Evolutionary conservation across 2,329 filamentous ascomycete genomes (phyloP).

Genomic region (Aspergillus awamori): DNA sequence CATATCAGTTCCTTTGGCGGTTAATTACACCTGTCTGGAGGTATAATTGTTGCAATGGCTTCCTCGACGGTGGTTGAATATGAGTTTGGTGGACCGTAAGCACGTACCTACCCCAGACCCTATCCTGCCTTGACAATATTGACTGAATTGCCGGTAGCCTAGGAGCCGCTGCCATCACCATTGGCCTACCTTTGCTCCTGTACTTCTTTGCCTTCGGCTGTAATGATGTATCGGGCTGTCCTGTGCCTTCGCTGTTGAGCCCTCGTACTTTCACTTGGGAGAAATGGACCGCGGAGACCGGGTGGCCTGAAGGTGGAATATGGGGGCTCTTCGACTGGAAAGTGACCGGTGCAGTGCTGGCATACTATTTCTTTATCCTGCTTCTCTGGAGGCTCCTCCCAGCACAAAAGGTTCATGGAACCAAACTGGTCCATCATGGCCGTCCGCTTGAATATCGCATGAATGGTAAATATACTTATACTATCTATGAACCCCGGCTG

Average conservation of each 20-base stretch:
- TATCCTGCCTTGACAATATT: not conserved
- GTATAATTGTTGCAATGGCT: not conserved
- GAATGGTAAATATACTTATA: slow-evolving; percentile 57
- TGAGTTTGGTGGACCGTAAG: slow-evolving; percentile 48
- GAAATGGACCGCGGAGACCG: slow-evolving; percentile 72
- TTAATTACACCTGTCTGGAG: not conserved
- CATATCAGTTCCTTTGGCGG: not conserved
- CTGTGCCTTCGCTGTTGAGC: slow-evolving; percentile 73
- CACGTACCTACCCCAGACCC: slow-evolving; percentile 14
- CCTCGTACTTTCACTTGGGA: slow-evolving; percentile 69
- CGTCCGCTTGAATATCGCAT: slow-evolving; percentile 77
- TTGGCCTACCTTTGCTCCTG: slow-evolving; percentile 75
- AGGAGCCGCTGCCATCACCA: slow-evolving; percentile 73
- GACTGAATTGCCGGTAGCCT: slow-evolving; percentile 53
- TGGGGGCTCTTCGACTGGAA: slow-evolving; percentile 56
- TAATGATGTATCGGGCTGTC: slow-evolving; percentile 88
- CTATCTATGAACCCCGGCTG: not conserved
- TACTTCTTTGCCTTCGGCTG: slow-evolving; percentile 80
- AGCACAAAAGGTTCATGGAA: slow-evolving; percentile 68
- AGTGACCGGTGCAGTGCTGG: slow-evolving; percentile 66
- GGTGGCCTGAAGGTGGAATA: slow-evolving; percentile 72
- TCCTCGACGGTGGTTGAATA: slow-evolving; percentile 24
- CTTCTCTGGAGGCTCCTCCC: slow-evolving; percentile 75
- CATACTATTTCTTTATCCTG: slow-evolving; percentile 74
- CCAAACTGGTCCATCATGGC: slow-evolving; percentile 63